Evolutionary conservation across 345 rosid species (phyloP), one percentile per base, ranked within the genome.

Genomic region (Lepidium africanum): DNA sequence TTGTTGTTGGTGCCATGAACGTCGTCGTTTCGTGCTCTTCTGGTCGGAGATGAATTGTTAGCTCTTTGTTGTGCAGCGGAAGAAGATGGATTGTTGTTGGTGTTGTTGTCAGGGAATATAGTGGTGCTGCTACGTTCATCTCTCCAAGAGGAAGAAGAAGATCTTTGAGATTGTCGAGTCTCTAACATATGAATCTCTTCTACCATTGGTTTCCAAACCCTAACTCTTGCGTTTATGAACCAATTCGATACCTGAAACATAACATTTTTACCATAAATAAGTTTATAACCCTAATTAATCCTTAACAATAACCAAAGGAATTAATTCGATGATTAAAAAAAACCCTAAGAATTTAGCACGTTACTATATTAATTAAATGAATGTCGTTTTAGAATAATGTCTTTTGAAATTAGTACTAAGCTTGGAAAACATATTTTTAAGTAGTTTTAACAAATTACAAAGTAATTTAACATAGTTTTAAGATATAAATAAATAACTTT

Each of bases 171-270:
- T 83, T 88, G 87, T 56, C 85, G 79, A 12, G 85, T 86, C 63
- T 91, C 97, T 19, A 91, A 77, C 80, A 19, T 85, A 77, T 88
- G 96, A 51, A 91, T 88, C 79, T 91, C 97, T 78, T 91, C 97
- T 45, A 91, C 97, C 97, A 91, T 88, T 6, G 97, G 97, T 80
- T 91, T 91, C 97, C 97, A 91, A 58, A 91, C 84, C 85, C 97
- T 81, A 53, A 91, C 97, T 70, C 97, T 75, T n/a, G 97, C 97
- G 77, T 88, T 88, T 41, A 91, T 91, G 72, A 91, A 91, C 96
- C 97, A 91, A 54, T 91, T 91, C 0, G 97, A 91, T 49, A 90
- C 97, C 97, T 90, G 74, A 35, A 59, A 15, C 33, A 6, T 27
- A 8, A 16, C 12, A 21, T 7, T 33, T 23, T 36, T 3, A 9